Conservation (phyloP, 1,284 basidiomycete genomes). For the Austroboletus novae-zelandiae region DNA sequence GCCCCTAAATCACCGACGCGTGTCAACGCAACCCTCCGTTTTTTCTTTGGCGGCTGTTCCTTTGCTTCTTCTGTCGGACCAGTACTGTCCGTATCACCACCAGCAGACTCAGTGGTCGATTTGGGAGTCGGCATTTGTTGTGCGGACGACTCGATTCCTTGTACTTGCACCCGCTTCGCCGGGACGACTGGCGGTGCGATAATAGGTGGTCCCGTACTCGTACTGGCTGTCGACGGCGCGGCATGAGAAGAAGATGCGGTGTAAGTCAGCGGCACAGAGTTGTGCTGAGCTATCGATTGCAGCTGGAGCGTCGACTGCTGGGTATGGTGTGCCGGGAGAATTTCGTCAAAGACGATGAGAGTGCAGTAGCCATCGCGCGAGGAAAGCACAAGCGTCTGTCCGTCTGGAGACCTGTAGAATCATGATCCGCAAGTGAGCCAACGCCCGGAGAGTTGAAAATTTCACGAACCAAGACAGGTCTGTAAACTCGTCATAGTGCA, state of each 20-base stretch:
- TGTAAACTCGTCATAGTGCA: conserved; percentile 98
- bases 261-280: conserved; percentile 61
- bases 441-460: background rate
- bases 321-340: conserved; percentile 80
- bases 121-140: conserved; percentile 45
- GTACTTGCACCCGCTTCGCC: conserved; percentile 40
- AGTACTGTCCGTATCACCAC: conserved; percentile 13
- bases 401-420: conserved; percentile 83
- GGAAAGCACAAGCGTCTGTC: conserved; percentile 88
- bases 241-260: conserved; percentile 18
- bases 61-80: conserved; percentile 27
- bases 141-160: conserved; percentile 47
- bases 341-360: conserved; percentile 87
- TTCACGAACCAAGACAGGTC: conserved; percentile 88
- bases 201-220: conserved; percentile 38
- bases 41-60: conserved; percentile 77
- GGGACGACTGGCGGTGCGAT: conserved; percentile 45
- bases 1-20: conserved; percentile 60
- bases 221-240: conserved; percentile 37
- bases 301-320: conserved; percentile 87
- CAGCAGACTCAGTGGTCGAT: conserved; percentile 14
- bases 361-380: conserved; percentile 98
- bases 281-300: conserved; percentile 82
- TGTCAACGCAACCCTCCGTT: conserved; percentile 80
- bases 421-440: conserved; percentile 1